Evolutionary conservation across 495 filamentous ascomycete species (phyloP).

Genomic region (Penicillium cosmopolitanum): DNA sequence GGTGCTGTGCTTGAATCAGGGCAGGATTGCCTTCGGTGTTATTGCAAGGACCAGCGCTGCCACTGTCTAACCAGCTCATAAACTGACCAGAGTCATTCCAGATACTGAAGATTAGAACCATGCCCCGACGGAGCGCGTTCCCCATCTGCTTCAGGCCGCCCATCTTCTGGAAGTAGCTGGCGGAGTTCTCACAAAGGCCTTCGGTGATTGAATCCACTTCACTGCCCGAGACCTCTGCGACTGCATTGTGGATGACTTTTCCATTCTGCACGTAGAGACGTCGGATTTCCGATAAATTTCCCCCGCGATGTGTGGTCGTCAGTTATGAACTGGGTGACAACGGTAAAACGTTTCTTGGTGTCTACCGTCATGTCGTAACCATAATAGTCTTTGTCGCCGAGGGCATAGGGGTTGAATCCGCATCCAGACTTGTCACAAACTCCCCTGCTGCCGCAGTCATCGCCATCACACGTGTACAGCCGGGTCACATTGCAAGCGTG

Average conservation of each 20-base stretch:
- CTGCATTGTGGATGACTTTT: constrained; percentile 49
- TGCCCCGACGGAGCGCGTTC: constrained; percentile 54
- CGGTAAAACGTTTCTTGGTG: constrained; percentile 62
- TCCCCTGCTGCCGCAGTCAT: constrained; percentile 51
- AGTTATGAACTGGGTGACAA: constrained; percentile 69
- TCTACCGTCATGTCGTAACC: constrained; percentile 57
- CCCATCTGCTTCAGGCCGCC: constrained; percentile 37
- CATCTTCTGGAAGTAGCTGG: constrained; percentile 21
- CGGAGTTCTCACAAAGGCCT: constrained; percentile 22
- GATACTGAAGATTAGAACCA: constrained; percentile 68
- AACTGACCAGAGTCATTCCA: constrained; percentile 62
- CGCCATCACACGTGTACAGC: constrained; percentile 51
- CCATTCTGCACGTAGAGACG: constrained; percentile 66
- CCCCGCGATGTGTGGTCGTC: constrained; percentile 48
- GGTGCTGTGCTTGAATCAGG: constrained; percentile 32
- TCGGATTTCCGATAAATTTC: constrained; percentile 56
- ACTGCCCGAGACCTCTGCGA: constrained; percentile 17
- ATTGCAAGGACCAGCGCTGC: constrained; percentile 61
- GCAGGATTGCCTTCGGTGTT: constrained; percentile 37
- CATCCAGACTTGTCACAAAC: constrained; percentile 70
- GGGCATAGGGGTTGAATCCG: constrained; percentile 64
- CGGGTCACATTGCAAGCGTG: constrained; percentile 54
- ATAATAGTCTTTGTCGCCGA: constrained; percentile 60
- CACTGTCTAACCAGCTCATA: constrained; percentile 68
- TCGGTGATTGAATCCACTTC: constrained; percentile 33